These are phyloP conservation scores for Tritrichomonas musculus DNA, from an alignment of 208 protist genomes.

Conservation along the genomic window DNA sequence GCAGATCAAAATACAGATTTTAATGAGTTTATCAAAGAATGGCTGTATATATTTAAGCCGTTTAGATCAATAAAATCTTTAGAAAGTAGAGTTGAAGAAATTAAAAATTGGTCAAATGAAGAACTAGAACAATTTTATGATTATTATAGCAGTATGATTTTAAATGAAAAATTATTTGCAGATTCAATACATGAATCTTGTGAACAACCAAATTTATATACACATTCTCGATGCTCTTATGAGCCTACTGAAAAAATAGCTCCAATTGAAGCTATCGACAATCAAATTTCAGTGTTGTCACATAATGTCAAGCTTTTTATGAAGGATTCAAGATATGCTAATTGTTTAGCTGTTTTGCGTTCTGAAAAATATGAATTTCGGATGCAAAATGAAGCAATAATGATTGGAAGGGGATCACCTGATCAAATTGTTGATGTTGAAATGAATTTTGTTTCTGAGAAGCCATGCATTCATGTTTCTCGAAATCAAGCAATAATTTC, in stretches of 20 bases:
- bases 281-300: too few relatives aligned
- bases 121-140: not conserved
- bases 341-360: not conserved
- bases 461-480: not conserved
- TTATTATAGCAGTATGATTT: too few relatives aligned
- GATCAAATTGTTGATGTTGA: not conserved
- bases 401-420: not conserved
- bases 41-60: not conserved
- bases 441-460: not conserved
- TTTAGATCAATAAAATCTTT: not conserved
- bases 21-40: not conserved
- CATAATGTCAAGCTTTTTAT: too few relatives aligned
- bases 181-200: too few relatives aligned
- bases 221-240: too few relatives aligned
- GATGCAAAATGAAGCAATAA: not conserved
- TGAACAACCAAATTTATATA: too few relatives aligned
- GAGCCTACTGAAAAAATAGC: too few relatives aligned
- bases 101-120: not conserved
- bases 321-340: not conserved
- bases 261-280: too few relatives aligned
- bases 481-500: constrained; percentile 26
- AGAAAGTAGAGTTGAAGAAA: not conserved
- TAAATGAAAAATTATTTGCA: too few relatives aligned
- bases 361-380: not conserved
- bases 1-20: not conserved